Evolutionary conservation across 305 asterid genomes (phyloP), one percentile per base, ranked within the genome.

Genomic region (Coffea humblotiana): DNA sequence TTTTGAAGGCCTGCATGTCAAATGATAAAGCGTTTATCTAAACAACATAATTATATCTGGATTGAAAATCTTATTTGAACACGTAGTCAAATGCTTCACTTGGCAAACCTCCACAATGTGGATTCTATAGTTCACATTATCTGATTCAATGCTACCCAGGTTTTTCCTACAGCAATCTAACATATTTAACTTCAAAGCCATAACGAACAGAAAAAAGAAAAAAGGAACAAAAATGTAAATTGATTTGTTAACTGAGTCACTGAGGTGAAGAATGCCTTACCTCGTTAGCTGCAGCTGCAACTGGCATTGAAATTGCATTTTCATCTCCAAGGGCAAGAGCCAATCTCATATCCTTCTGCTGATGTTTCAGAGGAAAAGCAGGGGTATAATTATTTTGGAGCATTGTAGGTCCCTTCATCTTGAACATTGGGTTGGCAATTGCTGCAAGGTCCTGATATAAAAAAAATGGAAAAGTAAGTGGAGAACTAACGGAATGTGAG

Each of bases 281-380:
- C 97, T 95, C 99, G 70, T 93, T 95, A 72, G 99, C 92, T 84
- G 98, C 98, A 76, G 98, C 98, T 19, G 99, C 99, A 6, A 95
- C 91, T 25, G 98, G 99, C 99, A 93, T 95, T 67, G 99, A 77
- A 77, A 95, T 96, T 0, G 92, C 88, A 82, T 85, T 90, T 88
- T 93, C 97, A 76, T 95, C 98, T 68, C 99, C 98, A 29, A 95
- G 97, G 70, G 99, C 93, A 56, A 95, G 91, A 80, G 99, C 99
- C 88, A 95, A 77, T 82, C 98, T 95, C 97, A 93, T 95, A 82
- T 95, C 99, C 86, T 95, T 95, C 88, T 95, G 99, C 85, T 95
- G 99, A 82, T 95, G 98, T 86, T 95, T 95, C 81, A 95, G 84
- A 78, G 99, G 99, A 86, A 95, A 95, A 15, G 98, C 99, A 25